Evolutionary conservation across 768 basidiomycete species (phyloP), one percentile per base, ranked within the genome.

Genomic region (Lyophyllum atratum): DNA sequence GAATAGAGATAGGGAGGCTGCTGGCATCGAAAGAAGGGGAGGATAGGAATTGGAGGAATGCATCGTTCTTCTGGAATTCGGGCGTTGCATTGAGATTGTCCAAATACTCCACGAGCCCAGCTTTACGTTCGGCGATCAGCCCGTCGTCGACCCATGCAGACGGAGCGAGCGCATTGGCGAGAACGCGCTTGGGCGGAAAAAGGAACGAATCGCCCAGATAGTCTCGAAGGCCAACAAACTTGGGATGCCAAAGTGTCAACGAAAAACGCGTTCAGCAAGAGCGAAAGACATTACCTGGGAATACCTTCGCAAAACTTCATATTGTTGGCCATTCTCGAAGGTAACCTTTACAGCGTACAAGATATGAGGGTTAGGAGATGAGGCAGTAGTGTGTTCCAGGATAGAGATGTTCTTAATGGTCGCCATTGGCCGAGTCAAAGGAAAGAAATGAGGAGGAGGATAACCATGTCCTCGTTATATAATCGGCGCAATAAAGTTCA

Each of bases 341-440:
- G 57, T 70, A 31, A 75, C 75, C 49, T 77, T 66, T 33, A 82
- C 51, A 47, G 67, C 65, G 61, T 82, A 83, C 31, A 80, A 67
- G 59, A 83, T 72, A 57, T 82, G 81, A 10, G 80, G 78, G 25
- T 71, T 67, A 31, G 81, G 79, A 10, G 58, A 64, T 17, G 80
- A 81, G 47, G 76, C 68, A 21, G 80, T 81, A 9, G 80, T 82
- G 63, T 82, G 82, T 40, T 67, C 67, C 28, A 65, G 60, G 55
- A 81, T 77, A 12, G 73, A 63, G 37, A 73, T 68, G 19, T 26
- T 49, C 26, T 56, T 39, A 44, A 52, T 43, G 40, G 49, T 24
- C 34, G 49, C 49, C 59, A 60, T 63, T 22, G 37, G 26, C 19
- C 29, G 39, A 19, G 53, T 14, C 2, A 33, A 19, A 22, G 11